Percentiles rank a stretch among this genome's conserved stretches.
Conservation (phyloP, 805 yeast genomes). For the Metschnikowia vanudenii region DNA sequence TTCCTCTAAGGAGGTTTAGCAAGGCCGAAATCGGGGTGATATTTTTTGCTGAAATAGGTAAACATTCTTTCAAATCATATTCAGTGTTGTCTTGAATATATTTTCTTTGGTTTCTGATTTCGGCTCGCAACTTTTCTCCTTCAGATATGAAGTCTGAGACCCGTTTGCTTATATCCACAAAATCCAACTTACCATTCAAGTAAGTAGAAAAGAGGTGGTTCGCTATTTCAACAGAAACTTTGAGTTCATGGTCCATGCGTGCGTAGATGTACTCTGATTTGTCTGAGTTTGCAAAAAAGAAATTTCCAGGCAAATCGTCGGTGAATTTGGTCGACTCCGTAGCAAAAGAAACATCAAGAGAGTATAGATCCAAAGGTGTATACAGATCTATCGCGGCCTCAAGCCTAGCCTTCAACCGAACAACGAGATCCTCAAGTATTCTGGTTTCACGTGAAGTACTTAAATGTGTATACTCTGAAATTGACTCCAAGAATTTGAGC, state of each 20-base stretch:
- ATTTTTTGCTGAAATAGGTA: background rate
- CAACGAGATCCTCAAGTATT: background rate
- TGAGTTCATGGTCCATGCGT: background rate
- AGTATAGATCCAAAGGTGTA: slow-evolving; percentile 2
- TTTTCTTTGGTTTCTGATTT: background rate
- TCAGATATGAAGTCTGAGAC: background rate
- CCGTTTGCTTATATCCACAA: background rate
- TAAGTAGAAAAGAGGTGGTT: background rate
- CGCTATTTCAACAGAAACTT: background rate
- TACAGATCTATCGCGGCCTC: background rate
- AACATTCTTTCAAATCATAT: background rate
- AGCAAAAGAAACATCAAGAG: slow-evolving; percentile 6
- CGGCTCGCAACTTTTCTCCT: background rate
- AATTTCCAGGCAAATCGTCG: background rate
- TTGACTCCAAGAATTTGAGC: background rate
- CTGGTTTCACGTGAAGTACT: background rate
- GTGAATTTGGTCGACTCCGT: background rate
- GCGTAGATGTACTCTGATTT: background rate
- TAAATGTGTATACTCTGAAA: slow-evolving; percentile 1
- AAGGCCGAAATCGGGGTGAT: background rate
- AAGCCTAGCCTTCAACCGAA: background rate
- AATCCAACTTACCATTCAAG: background rate
- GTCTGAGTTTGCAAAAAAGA: background rate
- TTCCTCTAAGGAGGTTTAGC: background rate
- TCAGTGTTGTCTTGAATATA: background rate